Evolutionary conservation across 2,329 filamentous ascomycete genomes (phyloP), one percentile per base, ranked within the genome.

Genomic region (Colletotrichum viniferum): DNA sequence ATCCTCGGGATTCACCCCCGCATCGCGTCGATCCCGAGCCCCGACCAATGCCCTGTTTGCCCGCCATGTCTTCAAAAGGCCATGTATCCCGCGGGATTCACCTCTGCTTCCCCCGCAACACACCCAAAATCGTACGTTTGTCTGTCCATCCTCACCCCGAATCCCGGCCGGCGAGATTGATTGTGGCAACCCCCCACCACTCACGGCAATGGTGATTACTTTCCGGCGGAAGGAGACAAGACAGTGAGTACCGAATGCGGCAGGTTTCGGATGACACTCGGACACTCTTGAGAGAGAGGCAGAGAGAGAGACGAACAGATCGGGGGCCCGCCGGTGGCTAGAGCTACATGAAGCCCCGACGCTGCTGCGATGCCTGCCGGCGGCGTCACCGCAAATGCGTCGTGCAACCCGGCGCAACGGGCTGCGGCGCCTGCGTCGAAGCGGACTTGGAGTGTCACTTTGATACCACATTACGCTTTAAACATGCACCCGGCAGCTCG

Each of bases 311-410:
- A 24, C 24, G 7, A 28, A 61, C 30, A 34, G 32, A 56, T 16
- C 32, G n/a, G 56, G 34, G 56, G 7, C 38, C 34, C n/a, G 58
- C n/a, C 43, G 34, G 24, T 30, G 58, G 38, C 38, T 38, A 28
- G 68, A 55, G 34, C 52, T 72, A 68, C 12, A 74, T 74, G 72
- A 74, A 74, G 67, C 74, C 71, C 43, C 62, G 61, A 38, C 60
- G 71, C 61, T 69, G 74, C 66, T 74, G 70, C 43, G 38, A 67
- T 30, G 70, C 70, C 70, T 76, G 74, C 55, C 74, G 74, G 3
- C 70, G 69, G 65, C 74, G 71, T 52, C 74, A 74, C 43, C 74
- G 74, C 32, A 73, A 62, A 28, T 73, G 74, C 38, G 65, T 76
- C 52, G 69, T 73, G 4, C 74, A 73, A 16, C 64, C 69, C 48